Base-by-base conservation (phyloP, 1,284 basidiomycete genomes). In the Phlebopus sp. region DNA sequence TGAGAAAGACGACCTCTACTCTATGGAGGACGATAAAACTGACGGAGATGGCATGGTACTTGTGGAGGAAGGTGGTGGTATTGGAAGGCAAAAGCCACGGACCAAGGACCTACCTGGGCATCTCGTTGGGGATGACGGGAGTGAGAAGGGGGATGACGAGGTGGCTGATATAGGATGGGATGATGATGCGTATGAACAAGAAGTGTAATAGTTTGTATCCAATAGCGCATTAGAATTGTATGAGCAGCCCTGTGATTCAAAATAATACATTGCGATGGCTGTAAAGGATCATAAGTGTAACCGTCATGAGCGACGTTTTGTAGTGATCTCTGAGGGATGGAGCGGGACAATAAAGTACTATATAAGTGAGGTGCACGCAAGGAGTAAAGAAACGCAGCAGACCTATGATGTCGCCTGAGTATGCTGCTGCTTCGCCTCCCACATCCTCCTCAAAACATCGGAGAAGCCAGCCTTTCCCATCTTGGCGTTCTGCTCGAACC, bases 401-500 rank as follows among this genome's bases (percentile, higher is more conserved):
- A n/a, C 37, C 30, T 63, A 65, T 44, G 59, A 38, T 37, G 53
- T 44, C 38, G 46, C 60, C 14, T 58, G 48, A 7, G 62, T 56
- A 18, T 70, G 68, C 35, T 68, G 67, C 44, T 78, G 68, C 55
- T 76, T 70, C 44, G 68, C 73, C 57, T 90, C 85, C 82, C 84
- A 86, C 58, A 92, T 66, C 52, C 76, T 77, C 58, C 84, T 75
- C 54, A 96, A 69, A 21, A 96, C 91, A 65, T 91, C 88, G 46
- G 90, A 88, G 67, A 96, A 94, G 9, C 86, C 92, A 45, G 84
- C 71, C 68, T 92, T 91, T 42, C 92, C 92, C 21, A 87, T 71
- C 37, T 85, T 84, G 2, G 92, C 92, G 61, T 96, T 96, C 65
- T 89, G 83, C 64, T 89, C 85, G 59, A 95, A 95, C 47, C 91